Conservation (phyloP, 2,329 filamentous ascomycete species). For the Fusarium veterinarium region DNA sequence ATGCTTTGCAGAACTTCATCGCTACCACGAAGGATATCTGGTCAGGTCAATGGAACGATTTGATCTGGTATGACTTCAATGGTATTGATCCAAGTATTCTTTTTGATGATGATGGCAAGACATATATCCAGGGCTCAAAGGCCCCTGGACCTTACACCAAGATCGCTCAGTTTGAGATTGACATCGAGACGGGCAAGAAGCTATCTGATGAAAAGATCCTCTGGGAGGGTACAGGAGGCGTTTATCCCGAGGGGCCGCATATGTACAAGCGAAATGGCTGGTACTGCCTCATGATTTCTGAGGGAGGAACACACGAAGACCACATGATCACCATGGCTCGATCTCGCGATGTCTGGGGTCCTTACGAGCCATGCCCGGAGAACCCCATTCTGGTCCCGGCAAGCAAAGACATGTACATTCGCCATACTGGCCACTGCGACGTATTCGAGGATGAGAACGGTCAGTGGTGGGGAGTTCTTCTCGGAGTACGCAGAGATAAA, state of each 20-base stretch:
- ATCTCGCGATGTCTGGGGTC: slow-evolving; percentile 7
- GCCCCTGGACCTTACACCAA: neutral
- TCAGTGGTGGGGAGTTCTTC: slow-evolving; percentile 17
- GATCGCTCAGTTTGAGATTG: slow-evolving; percentile 10
- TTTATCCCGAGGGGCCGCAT: slow-evolving; percentile 11
- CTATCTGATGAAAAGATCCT: slow-evolving; percentile 4
- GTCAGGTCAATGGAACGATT: slow-evolving; percentile 10
- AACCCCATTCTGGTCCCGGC: slow-evolving; percentile 7
- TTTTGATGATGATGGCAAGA: slow-evolving; percentile 5
- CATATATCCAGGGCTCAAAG: slow-evolving; percentile 14
- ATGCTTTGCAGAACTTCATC: slow-evolving; percentile 7
- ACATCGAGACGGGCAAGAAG: neutral
- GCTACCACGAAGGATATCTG: slow-evolving; percentile 2
- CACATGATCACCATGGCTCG: slow-evolving; percentile 21
- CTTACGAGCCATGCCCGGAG: slow-evolving; percentile 1
- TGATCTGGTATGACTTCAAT: slow-evolving; percentile 10
- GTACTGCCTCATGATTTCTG: slow-evolving; percentile 15
- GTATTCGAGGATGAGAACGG: slow-evolving; percentile 1
- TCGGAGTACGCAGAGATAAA: slow-evolving; percentile 9
- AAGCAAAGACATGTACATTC: neutral
- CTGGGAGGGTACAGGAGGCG: neutral
- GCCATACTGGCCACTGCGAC: slow-evolving; percentile 16
- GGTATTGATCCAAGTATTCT: slow-evolving; percentile 9
- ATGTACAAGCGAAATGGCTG: slow-evolving; percentile 19
- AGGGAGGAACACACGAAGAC: slow-evolving; percentile 12